Conservation (phyloP, 257 asterid genomes). For the Forsythia viridissima region DNA sequence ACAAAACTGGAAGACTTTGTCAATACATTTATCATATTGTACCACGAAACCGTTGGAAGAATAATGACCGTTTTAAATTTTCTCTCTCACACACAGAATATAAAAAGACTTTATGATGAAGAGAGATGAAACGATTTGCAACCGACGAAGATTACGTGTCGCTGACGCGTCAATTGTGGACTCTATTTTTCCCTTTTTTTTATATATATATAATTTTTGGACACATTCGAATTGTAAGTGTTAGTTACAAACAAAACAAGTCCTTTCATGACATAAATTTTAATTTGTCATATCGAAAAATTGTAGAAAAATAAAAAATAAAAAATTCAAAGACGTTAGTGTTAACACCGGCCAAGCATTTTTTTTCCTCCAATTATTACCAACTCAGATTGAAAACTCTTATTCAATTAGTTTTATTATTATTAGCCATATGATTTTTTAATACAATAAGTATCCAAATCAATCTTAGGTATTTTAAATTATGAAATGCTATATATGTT, state of each 20-base stretch:
- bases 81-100: background rate
- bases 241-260: background rate
- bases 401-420: too few species aligned
- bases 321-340: background rate
- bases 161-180: slow-evolving; percentile 42
- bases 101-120: background rate
- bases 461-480: too few species aligned
- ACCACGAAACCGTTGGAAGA: background rate
- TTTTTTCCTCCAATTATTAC: background rate
- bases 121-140: background rate
- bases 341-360: background rate
- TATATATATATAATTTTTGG: background rate
- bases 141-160: slow-evolving; percentile 23
- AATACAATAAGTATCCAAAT: too few species aligned
- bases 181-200: background rate
- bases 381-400: background rate
- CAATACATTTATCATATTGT: slow-evolving; percentile 26
- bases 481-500: too few species aligned
- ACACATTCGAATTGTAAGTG: background rate
- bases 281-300: background rate
- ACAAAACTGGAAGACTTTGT: slow-evolving; percentile 20
- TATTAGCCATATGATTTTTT: too few species aligned
- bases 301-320: background rate
- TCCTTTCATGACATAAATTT: background rate
- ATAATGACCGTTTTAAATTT: slow-evolving; percentile 21